Evolutionary conservation across 371 early-diverging fungal genomes (phyloP).

Genomic region (Parasitella parasitica): DNA sequence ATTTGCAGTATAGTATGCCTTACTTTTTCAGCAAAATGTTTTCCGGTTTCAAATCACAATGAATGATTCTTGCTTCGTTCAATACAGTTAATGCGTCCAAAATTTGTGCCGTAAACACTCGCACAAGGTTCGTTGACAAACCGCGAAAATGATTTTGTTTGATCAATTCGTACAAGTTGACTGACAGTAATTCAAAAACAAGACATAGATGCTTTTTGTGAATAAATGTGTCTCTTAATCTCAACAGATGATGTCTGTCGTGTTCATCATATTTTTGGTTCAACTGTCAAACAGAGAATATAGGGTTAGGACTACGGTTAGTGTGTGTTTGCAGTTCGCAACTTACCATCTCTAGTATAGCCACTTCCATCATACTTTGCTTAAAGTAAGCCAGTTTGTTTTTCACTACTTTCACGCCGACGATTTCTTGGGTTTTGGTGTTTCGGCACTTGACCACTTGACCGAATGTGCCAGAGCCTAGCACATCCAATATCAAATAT

Average conservation of each 20-base stretch:
- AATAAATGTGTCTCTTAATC: slow-evolving; percentile 89
- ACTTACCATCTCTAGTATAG: slow-evolving; percentile 77
- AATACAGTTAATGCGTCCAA: slow-evolving; percentile 71
- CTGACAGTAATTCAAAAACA: slow-evolving; percentile 92
- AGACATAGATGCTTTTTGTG: slow-evolving; percentile 94
- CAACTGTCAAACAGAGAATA: slow-evolving; percentile 42
- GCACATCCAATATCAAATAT: slow-evolving; percentile 82
- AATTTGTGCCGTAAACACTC: slow-evolving; percentile 81
- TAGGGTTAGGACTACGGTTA: too few species aligned
- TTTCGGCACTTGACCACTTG: slow-evolving; percentile 95
- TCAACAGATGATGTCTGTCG: slow-evolving; percentile 81
- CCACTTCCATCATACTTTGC: slow-evolving; percentile 94
- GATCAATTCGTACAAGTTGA: slow-evolving; percentile 96
- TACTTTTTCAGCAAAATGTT: slow-evolving; percentile 81
- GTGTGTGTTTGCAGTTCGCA: background rate
- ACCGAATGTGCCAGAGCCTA: slow-evolving; percentile 98
- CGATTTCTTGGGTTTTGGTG: slow-evolving; percentile 76
- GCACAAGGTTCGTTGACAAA: slow-evolving; percentile 83
- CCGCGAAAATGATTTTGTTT: slow-evolving; percentile 96
- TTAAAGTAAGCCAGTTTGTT: slow-evolving; percentile 94
- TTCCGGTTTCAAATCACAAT: slow-evolving; percentile 99
- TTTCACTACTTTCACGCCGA: slow-evolving; percentile 98
- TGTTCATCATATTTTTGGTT: slow-evolving; percentile 76
- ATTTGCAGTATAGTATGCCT: background rate
- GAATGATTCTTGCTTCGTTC: slow-evolving; percentile 73